phyloP scores from a whole-genome alignment of 805 yeast genomes.

The Saccharomycodes ludwigii region DNA sequence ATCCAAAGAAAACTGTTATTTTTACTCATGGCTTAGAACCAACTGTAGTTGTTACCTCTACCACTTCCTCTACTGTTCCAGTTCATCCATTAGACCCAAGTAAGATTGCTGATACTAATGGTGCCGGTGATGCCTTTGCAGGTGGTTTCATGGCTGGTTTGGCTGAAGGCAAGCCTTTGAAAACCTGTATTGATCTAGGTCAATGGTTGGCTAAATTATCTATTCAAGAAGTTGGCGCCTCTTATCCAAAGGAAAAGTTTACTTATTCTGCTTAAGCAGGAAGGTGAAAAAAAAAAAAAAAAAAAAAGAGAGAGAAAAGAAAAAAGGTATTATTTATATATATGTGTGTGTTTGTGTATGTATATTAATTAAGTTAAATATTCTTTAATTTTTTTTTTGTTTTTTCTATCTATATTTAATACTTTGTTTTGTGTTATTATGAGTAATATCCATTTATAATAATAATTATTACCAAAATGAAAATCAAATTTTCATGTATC shows the following conservation, averaged over 20 bases:
- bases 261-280: constrained; percentile 24
- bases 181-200: constrained; percentile 62
- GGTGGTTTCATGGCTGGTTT: constrained; percentile 90
- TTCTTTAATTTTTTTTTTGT: too few relatives aligned
- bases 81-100: constrained; percentile 60
- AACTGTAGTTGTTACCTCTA: constrained; percentile 63
- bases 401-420: too few relatives aligned
- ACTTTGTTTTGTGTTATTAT: too few relatives aligned
- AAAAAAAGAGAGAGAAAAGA: neutral
- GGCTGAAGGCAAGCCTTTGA: constrained; percentile 56
- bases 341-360: too few relatives aligned
- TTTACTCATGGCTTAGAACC: constrained; percentile 95
- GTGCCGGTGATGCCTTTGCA: constrained; percentile 98
- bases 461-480: too few relatives aligned
- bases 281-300: neutral
- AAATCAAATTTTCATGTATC: too few relatives aligned
- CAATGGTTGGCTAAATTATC: constrained; percentile 94
- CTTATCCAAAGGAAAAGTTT: constrained; percentile 75
- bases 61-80: constrained; percentile 39
- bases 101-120: constrained; percentile 84
- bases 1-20: constrained; percentile 77
- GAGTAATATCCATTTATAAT: neutral
- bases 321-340: too few relatives aligned
- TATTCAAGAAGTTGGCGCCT: constrained; percentile 88
- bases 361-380: too few relatives aligned